Conservation (phyloP, 2,329 filamentous ascomycete species). For the Colletotrichum camelliae region DNA sequence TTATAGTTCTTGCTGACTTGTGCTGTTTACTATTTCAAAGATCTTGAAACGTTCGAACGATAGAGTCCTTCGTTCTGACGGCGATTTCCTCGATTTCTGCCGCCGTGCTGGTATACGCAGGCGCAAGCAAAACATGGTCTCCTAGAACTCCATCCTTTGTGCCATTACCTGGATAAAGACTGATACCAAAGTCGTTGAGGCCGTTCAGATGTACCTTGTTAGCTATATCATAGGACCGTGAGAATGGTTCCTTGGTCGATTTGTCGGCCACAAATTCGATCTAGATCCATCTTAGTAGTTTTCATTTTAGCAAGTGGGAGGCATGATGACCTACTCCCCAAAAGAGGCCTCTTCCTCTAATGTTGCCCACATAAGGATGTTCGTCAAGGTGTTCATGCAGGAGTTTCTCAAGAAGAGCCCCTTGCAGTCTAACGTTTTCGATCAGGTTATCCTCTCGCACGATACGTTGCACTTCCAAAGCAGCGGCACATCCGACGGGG, state of each 20-base stretch:
- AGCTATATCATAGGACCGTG: conserved; percentile 32
- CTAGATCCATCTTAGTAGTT: not conserved
- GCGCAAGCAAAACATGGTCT: conserved; percentile 29
- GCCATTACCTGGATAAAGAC: conserved; percentile 45
- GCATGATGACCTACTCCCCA: conserved; percentile 27
- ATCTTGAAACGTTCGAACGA: conserved; percentile 7
- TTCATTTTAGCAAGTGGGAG: too few species aligned
- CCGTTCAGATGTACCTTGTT: conserved; percentile 39
- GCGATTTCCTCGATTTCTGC: conserved; percentile 23
- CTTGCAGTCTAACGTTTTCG: conserved; percentile 61
- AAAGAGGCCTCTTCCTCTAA: conserved; percentile 34
- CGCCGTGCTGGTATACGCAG: conserved; percentile 10
- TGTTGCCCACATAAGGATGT: conserved; percentile 32
- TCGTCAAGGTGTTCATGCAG: conserved; percentile 26
- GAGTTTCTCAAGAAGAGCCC: conserved; percentile 30
- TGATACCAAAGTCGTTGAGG: conserved; percentile 46
- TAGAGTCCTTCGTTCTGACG: conserved; percentile 16
- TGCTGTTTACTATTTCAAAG: not conserved
- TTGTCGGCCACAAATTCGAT: conserved; percentile 34
- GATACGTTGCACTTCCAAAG: conserved; percentile 66
- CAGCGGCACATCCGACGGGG: conserved; percentile 63
- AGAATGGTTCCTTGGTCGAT: conserved; percentile 30
- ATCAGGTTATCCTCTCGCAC: conserved; percentile 63
- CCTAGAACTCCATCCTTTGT: conserved; percentile 26
- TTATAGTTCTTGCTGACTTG: not conserved